A percentile compares a stretch with the other conserved stretches of the same genome.
Evolutionary conservation across 352 stramenopile genomes (phyloP).

Genomic region (Phytophthora brassicae): DNA sequence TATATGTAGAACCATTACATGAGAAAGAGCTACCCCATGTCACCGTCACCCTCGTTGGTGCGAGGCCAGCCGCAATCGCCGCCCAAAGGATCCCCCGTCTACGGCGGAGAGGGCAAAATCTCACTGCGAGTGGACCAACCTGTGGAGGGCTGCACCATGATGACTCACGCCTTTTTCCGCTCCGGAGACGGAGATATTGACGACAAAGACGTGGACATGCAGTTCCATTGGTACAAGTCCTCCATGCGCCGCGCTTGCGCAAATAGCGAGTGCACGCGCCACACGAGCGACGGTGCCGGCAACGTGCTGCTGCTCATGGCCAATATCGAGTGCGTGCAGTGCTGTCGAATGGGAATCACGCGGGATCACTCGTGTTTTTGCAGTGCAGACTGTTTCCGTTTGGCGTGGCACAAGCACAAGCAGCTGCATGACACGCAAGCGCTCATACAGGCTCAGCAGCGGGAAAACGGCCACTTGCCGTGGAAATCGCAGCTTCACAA

Average conservation of each 20-base stretch:
- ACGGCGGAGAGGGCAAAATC: slow-evolving; percentile 72
- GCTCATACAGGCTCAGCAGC: slow-evolving; percentile 22
- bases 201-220: slow-evolving; percentile 66
- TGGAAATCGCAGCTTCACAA: slow-evolving; percentile 68
- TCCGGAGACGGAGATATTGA: slow-evolving; percentile 70
- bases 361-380: slow-evolving; percentile 74
- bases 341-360: slow-evolving; percentile 62
- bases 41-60: slow-evolving; percentile 24
- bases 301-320: slow-evolving; percentile 74
- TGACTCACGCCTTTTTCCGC: slow-evolving; percentile 80
- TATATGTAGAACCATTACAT: slow-evolving; percentile 31
- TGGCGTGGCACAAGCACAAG: slow-evolving; percentile 70
- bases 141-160: slow-evolving; percentile 66
- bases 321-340: slow-evolving; percentile 74
- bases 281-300: slow-evolving; percentile 50
- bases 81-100: slow-evolving; percentile 54
- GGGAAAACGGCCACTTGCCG: slow-evolving; percentile 24
- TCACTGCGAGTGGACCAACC: slow-evolving; percentile 77
- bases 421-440: slow-evolving; percentile 50
- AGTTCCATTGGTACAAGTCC: slow-evolving; percentile 73
- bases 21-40: slow-evolving; percentile 34
- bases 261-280: slow-evolving; percentile 56
- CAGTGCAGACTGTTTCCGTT: slow-evolving; percentile 63
- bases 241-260: slow-evolving; percentile 57
- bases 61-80: slow-evolving; percentile 39